Percentiles rank a stretch among this genome's conserved stretches.
Conservation (phyloP, 2,329 filamentous ascomycete species). For the Epichloe glyceriae region DNA sequence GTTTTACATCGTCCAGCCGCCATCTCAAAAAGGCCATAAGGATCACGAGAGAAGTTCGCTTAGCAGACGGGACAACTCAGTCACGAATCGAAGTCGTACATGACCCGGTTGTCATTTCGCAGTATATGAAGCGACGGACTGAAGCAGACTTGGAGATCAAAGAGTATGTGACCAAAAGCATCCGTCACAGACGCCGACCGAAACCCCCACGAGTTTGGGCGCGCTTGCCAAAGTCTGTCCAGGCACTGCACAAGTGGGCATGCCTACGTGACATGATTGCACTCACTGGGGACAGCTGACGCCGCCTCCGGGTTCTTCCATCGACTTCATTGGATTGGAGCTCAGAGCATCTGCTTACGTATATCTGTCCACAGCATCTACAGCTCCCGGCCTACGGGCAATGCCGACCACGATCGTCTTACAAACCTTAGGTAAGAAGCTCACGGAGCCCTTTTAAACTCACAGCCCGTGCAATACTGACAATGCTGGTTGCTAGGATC, state of each 20-base stretch:
- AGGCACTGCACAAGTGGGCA: slow-evolving; percentile 11
- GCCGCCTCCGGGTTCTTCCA: slow-evolving; percentile 16
- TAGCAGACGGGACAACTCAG: slow-evolving; percentile 38
- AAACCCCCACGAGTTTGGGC: slow-evolving; percentile 8
- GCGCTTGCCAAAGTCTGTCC: slow-evolving; percentile 9
- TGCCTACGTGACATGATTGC: slow-evolving; percentile 8
- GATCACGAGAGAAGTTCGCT: slow-evolving; percentile 53
- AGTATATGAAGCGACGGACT: slow-evolving; percentile 70
- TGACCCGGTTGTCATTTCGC: slow-evolving; percentile 75
- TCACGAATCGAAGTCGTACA: slow-evolving; percentile 56
- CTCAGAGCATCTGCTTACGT: slow-evolving; percentile 25
- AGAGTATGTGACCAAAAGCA: slow-evolving; percentile 41
- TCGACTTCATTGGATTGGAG: slow-evolving; percentile 21
- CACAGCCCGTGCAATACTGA: neutral
- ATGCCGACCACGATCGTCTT: slow-evolving; percentile 39
- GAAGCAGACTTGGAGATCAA: slow-evolving; percentile 58
- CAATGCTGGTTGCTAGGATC: slow-evolving; percentile 17
- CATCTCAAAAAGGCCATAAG: slow-evolving; percentile 52
- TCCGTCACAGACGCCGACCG: slow-evolving; percentile 3
- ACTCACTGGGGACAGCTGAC: slow-evolving; percentile 11
- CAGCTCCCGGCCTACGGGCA: slow-evolving; percentile 34
- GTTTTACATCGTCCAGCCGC: slow-evolving; percentile 51
- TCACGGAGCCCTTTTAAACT: neutral
- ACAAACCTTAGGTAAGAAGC: slow-evolving; percentile 25
- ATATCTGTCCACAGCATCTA: slow-evolving; percentile 32